These are phyloP conservation scores for Penicillium desertorum DNA, from an alignment of 495 filamentous ascomycete species.

Conservation along the genomic window DNA sequence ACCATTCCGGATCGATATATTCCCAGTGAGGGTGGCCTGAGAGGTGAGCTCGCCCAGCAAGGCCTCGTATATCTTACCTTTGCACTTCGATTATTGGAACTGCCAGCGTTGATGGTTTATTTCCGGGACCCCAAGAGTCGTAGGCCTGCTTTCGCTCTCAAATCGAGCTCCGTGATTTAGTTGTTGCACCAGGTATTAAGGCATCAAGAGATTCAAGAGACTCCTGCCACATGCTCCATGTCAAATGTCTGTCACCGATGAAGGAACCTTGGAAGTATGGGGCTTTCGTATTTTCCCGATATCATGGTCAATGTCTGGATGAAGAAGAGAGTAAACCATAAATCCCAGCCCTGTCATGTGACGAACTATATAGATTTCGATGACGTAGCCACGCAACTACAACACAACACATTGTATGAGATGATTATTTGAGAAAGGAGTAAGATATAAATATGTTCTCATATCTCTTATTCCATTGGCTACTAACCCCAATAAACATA, in stretches of 20 bases:
- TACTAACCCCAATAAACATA: not conserved
- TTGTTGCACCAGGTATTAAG: not conserved
- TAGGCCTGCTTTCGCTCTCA: not conserved
- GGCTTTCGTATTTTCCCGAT: not conserved
- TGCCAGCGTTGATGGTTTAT: not conserved
- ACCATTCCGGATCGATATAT: not conserved
- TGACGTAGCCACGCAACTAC: not conserved
- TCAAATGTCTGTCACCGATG: not conserved
- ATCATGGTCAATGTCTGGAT: too few relatives aligned
- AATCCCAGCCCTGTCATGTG: not conserved
- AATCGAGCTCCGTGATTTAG: not conserved
- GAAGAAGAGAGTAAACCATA: too few relatives aligned
- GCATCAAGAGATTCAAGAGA: not conserved
- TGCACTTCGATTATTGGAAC: not conserved
- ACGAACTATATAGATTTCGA: not conserved
- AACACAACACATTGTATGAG: not conserved
- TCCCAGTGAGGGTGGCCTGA: not conserved
- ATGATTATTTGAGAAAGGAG: not conserved
- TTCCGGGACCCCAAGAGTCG: constrained; percentile 8
- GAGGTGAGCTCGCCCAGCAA: not conserved
- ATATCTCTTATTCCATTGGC: not conserved
- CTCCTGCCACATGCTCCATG: not conserved
- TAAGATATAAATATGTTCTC: not conserved
- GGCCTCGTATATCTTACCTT: not conserved
- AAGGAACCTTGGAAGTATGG: not conserved